A percentile compares a stretch with the other conserved stretches of the same genome.
Conservation (phyloP, 345 rosid species). For the Corchorus olitorius region DNA sequence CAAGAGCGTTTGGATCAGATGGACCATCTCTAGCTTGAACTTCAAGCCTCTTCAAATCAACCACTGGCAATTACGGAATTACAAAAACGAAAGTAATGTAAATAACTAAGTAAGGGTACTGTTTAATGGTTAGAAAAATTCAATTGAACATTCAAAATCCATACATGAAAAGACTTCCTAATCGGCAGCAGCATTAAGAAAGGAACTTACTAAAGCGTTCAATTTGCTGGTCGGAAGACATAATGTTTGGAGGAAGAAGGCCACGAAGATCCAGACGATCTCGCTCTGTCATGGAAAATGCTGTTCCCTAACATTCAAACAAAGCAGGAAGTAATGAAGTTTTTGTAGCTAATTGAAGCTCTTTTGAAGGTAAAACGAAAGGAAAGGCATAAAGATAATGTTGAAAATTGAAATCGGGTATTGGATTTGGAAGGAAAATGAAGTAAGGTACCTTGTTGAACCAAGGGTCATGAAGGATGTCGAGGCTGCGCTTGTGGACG, state of each 20-base stretch:
- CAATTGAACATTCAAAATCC: not conserved
- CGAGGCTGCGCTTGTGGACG: slow-evolving; percentile 95
- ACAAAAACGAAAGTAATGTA: slow-evolving; percentile 10
- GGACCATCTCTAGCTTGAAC: slow-evolving; percentile 95
- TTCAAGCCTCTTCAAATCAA: slow-evolving; percentile 89
- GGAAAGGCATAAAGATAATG: not conserved
- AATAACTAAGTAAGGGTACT: not conserved
- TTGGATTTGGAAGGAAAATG: not conserved
- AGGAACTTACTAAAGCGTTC: slow-evolving; percentile 79
- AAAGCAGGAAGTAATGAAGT: not conserved
- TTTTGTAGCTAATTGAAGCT: not conserved
- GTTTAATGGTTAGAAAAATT: not conserved
- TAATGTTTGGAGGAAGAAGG: slow-evolving; percentile 86
- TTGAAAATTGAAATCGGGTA: not conserved
- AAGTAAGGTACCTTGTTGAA: slow-evolving; percentile 74
- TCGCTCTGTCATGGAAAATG: slow-evolving; percentile 93
- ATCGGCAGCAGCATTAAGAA: not conserved
- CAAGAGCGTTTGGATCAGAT: slow-evolving; percentile 85
- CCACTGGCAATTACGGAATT: slow-evolving; percentile 53
- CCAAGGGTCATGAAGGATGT: slow-evolving; percentile 98
- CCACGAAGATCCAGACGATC: slow-evolving; percentile 97
- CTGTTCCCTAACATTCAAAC: slow-evolving; percentile 64
- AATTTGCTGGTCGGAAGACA: slow-evolving; percentile 89
- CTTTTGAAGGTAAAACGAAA: no score
- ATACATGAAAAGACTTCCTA: not conserved